These are phyloP conservation scores for Cyberlindnera veronae DNA, from an alignment of 805 yeast genomes.

Conservation along the genomic window DNA sequence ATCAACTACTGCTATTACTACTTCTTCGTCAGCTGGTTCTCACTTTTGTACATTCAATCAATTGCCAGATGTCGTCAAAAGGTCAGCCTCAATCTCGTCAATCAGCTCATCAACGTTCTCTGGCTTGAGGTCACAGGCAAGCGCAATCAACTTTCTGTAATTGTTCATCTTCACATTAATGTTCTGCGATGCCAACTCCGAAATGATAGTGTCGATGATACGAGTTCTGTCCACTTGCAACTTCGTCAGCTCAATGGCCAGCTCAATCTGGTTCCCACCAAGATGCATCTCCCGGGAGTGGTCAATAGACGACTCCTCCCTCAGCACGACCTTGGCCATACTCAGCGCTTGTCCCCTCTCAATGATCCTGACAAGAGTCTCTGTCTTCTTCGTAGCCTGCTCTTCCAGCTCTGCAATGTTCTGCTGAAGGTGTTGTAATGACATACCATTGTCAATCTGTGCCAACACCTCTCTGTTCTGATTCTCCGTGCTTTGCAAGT, in stretches of 20 bases:
- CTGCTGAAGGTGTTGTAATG: constrained; percentile 17
- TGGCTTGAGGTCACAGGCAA: constrained; percentile 70
- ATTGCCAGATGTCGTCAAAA: constrained; percentile 25
- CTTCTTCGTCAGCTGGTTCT: not conserved
- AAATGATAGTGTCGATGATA: constrained; percentile 47
- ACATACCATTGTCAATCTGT: constrained; percentile 21
- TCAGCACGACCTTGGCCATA: constrained; percentile 54
- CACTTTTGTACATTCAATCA: not conserved
- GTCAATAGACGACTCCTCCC: constrained; percentile 40
- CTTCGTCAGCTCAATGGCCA: constrained; percentile 43
- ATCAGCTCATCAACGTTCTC: constrained; percentile 80
- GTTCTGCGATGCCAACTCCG: constrained; percentile 42
- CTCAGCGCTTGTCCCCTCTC: constrained; percentile 66
- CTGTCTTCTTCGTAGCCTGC: constrained; percentile 27
- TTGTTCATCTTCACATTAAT: constrained; percentile 63
- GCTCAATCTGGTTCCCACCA: constrained; percentile 17
- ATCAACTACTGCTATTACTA: no score
- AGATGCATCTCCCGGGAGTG: constrained; percentile 14
- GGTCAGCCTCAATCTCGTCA: constrained; percentile 65
- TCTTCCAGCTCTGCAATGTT: constrained; percentile 18
- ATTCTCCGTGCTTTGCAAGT: constrained; percentile 35
- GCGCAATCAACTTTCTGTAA: constrained; percentile 72
- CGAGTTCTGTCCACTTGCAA: constrained; percentile 50
- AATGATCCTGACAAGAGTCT: constrained; percentile 39
- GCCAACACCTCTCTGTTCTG: constrained; percentile 27